Evolutionary conservation across 78 protist genomes (phyloP).

Genomic region (Dictyostelium citrinum): DNA sequence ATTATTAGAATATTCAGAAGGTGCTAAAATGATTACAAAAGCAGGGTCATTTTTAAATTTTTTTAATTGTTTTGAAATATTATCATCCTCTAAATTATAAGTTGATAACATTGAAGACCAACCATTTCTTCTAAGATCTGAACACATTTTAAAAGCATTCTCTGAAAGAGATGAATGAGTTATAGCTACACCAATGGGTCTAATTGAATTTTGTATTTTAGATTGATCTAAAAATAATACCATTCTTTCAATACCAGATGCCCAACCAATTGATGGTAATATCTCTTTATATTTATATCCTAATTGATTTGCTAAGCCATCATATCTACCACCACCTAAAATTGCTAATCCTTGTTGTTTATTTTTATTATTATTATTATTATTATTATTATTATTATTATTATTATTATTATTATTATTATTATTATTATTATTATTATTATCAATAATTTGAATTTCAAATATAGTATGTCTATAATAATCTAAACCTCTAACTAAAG

Average conservation of each 20-base stretch:
- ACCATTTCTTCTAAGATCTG: constrained; percentile 1
- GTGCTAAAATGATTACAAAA: constrained; percentile 27
- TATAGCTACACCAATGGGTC: background rate
- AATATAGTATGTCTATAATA: constrained; percentile 84
- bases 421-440: background rate
- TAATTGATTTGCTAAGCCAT: constrained; percentile 27
- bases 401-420: background rate
- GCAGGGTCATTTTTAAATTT: background rate
- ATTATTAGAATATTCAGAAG: background rate
- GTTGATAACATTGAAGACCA: background rate
- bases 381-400: no score
- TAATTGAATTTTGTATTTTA: background rate
- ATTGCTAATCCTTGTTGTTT: constrained; percentile 13
- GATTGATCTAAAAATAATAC: background rate
- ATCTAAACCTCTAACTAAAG: constrained; percentile 82
- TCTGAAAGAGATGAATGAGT: background rate
- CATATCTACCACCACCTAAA: constrained; percentile 73
- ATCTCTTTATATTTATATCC: background rate
- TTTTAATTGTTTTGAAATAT: constrained; percentile 37
- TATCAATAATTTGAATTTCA: constrained; percentile 40
- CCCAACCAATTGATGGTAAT: constrained; percentile 72
- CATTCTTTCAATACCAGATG: constrained; percentile 56
- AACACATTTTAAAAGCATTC: constrained; percentile 1
- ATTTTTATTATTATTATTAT: background rate
- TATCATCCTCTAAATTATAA: background rate